Base-by-base conservation (phyloP, 2,329 filamentous ascomycete genomes). In the Aspergillus alliaceus region DNA sequence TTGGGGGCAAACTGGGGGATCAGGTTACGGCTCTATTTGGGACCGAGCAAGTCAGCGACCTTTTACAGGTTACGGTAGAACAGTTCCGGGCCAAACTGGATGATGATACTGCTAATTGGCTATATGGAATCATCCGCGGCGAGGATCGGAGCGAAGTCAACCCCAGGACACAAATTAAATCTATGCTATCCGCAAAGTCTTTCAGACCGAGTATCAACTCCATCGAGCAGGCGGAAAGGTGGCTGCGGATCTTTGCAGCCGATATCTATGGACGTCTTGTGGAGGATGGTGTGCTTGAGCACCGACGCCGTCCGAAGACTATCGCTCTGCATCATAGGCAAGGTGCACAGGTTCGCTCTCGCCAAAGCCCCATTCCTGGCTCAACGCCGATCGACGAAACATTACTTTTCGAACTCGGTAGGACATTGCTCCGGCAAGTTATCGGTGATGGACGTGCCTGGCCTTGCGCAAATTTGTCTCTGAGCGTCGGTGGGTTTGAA, bases 161-260 rank as follows among this genome's bases (percentile, higher is more conserved):
- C 68, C 85, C 91, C 27, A 83, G 93, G 51, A 96, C 92, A 1
- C 90, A 95, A 68, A 96, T 97, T 78, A 97, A 98, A 73, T 95
- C 90, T 15, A 98, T 99, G 93, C 81, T 98, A 14, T 97, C 92
- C 1, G 93, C 95, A 20, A 99, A 99, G 72, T 96, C 92, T 0
- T 99, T 99, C 69, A 84, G 90, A 25, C 95, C 95, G 0, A 86
- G 83, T 55, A 93, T 98, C 70, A 90, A 86, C 64, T 88, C 82
- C 2, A 78, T 85, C 18, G 91, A 95, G 22, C 90, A 96, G 71
- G 93, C 88, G 1, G 79, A 84, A 24, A 87, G 87, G 59, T 99
- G 95, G 95, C 80, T 99, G 37, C 84, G 88, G 11, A 97, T 99
- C 54, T 98, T 98, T 72, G 87, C 85, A 4, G 90, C 91, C 1